Conservation (phyloP, 2,329 filamentous ascomycete genomes). For the Pseudogymnoascus verrucosus region DNA sequence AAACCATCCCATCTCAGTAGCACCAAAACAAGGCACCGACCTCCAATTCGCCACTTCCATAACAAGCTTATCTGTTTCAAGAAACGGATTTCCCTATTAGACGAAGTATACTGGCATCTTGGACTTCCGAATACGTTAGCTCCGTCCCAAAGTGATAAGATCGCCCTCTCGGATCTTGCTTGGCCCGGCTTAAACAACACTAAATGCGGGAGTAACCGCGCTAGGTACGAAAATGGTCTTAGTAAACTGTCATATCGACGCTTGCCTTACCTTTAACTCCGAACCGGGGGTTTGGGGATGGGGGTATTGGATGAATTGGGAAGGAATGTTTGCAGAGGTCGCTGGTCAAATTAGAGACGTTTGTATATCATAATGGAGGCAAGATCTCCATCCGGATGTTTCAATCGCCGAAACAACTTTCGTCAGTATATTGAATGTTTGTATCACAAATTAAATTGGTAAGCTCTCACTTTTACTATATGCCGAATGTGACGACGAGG, state of each 20-base stretch:
- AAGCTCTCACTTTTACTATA: background rate
- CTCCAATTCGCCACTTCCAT: background rate
- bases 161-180: conserved; percentile 3
- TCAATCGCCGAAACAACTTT: background rate
- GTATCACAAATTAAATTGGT: background rate
- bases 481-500: background rate
- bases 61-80: background rate
- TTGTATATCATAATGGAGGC: background rate
- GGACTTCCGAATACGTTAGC: background rate
- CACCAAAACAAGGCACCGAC: background rate
- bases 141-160: background rate
- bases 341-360: background rate
- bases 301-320: background rate
- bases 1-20: background rate
- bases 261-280: background rate
- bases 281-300: too few relatives aligned
- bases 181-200: background rate
- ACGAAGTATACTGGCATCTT: background rate
- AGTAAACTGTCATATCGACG: background rate
- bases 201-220: background rate
- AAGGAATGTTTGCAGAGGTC: background rate
- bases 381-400: background rate
- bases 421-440: background rate
- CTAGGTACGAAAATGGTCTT: background rate
- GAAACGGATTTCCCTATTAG: background rate